Percentiles rank a stretch among this genome's conserved stretches.
Evolutionary conservation across 1,139 yeast species (phyloP).

Genomic region (Sugiyamaella paludigena): DNA sequence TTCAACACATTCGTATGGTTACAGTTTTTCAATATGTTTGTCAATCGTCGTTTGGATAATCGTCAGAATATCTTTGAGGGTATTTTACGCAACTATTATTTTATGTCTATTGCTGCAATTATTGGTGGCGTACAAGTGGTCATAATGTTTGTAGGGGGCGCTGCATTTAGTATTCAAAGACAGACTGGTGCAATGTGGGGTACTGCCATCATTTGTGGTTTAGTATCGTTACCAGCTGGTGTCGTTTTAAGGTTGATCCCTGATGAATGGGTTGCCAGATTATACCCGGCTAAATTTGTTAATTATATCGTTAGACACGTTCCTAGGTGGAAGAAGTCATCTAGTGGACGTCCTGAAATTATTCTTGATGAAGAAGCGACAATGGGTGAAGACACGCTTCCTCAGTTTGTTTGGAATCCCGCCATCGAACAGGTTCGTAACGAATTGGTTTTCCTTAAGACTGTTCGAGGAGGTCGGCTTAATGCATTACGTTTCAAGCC

Average conservation of each 20-base stretch:
- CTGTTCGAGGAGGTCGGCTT: slow-evolving; percentile 43
- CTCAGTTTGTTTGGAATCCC: slow-evolving; percentile 37
- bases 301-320: slow-evolving; percentile 5
- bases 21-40: slow-evolving; percentile 91
- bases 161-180: slow-evolving; percentile 78
- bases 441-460: slow-evolving; percentile 38
- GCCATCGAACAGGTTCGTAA: slow-evolving; percentile 43
- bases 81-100: slow-evolving; percentile 76
- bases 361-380: slow-evolving; percentile 29
- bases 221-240: slow-evolving; percentile 80
- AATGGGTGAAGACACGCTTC: slow-evolving; percentile 17
- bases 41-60: slow-evolving; percentile 89
- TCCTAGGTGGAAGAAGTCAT: slow-evolving; percentile 2
- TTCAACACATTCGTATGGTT: slow-evolving; percentile 97
- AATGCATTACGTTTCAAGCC: slow-evolving; percentile 37
- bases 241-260: slow-evolving; percentile 73
- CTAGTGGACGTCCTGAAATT: slow-evolving; percentile 18
- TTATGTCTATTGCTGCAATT: slow-evolving; percentile 63
- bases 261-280: slow-evolving; percentile 65
- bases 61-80: slow-evolving; percentile 83
- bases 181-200: slow-evolving; percentile 90
- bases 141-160: slow-evolving; percentile 96
- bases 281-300: slow-evolving; percentile 65
- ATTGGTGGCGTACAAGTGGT: slow-evolving; percentile 83
- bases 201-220: slow-evolving; percentile 79